Evolutionary conservation across 768 basidiomycete genomes (phyloP), one percentile per base, ranked within the genome.

Genomic region (Amanita polypyramis): DNA sequence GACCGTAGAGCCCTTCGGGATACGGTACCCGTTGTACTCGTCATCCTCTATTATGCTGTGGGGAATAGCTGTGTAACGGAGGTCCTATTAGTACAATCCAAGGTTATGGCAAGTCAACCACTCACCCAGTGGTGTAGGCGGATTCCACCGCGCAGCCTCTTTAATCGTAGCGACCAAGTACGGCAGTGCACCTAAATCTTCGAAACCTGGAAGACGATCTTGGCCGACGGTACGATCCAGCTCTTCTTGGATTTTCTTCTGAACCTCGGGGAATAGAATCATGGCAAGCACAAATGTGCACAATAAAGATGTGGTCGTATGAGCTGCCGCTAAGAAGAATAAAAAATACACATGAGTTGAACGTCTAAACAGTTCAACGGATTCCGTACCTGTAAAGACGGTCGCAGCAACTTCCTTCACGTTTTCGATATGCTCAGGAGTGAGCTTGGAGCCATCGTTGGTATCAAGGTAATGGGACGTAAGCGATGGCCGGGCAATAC

Each of bases 21-120:
- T 72, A 34, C 60, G 60, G 49, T 69, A 67, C 1, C 70, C 73
- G 2, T 69, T 63, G 49, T 72, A 76, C 3, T 64, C 55, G 50
- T 77, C 75, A 39, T 76, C 72, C 47, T 63, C 60, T 6, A 55
- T 61, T 8, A 55, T 48, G 30, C 53, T 49, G 38, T 70, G 68
- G 2, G 69, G 65, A 5, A 67, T 56, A 19, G 56, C 65, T 67
- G 35, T 6, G n/a, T n/a, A n/a, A n/a, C n/a, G 3, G 35, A 17
- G 23, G 9, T 17, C 44, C 2, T 15, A 15, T 38, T 8, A 27
- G 30, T 12, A 21, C 43, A 15, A 39, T 53, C 10, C 37, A n/a
- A 10, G 6, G 12, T 10, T 12, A 23, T 32, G 40, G n/a, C 37
- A 5, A 32, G 20, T 19, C 41, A 20, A 9, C 23, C 33, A 49